A percentile compares a stretch with the other conserved stretches of the same genome.
phyloP scores from a whole-genome alignment of 2,329 filamentous ascomycete genomes.

The Pestalotiopsis sp. region DNA sequence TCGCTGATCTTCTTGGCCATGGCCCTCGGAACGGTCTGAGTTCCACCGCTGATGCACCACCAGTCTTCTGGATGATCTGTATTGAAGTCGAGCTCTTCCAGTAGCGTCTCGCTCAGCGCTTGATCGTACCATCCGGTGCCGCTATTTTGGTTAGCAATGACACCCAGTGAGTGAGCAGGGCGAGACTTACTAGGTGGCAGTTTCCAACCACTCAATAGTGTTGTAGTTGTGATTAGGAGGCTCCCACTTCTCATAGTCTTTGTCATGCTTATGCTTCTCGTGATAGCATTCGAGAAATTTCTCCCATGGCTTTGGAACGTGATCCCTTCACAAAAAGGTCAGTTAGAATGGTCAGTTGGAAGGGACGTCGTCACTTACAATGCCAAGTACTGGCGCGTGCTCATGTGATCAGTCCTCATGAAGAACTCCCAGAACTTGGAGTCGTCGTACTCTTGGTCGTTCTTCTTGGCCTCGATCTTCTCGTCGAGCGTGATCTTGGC shows the following conservation, averaged over 20 bases:
- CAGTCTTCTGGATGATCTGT: conserved; percentile 5
- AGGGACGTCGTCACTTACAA: not conserved
- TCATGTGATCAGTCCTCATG: conserved; percentile 18
- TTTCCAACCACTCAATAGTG: conserved; percentile 14
- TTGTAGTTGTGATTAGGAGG: conserved; percentile 8
- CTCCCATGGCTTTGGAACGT: not conserved
- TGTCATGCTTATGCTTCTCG: not conserved
- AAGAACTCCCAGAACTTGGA: conserved; percentile 13
- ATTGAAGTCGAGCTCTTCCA: conserved; percentile 22
- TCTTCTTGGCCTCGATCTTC: conserved; percentile 8
- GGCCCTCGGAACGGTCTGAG: conserved; percentile 14
- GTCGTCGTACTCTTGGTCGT: not conserved
- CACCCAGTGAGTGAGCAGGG: not conserved
- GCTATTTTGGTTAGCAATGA: conserved; percentile 11
- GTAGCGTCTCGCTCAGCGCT: conserved; percentile 19
- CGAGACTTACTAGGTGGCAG: conserved; percentile 13
- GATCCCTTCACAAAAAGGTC: not conserved
- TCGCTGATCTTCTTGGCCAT: conserved; percentile 7
- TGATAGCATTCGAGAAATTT: not conserved
- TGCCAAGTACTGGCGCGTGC: conserved; percentile 14
- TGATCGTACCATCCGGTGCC: conserved; percentile 20
- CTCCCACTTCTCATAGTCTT: not conserved
- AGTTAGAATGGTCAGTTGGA: not conserved
- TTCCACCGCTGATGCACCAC: conserved; percentile 20
- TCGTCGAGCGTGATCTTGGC: conserved; percentile 6